Evolutionary conservation across 2,329 filamentous ascomycete genomes (phyloP), one percentile per base, ranked within the genome.

Genomic region (Talaromyces rugulosus): DNA sequence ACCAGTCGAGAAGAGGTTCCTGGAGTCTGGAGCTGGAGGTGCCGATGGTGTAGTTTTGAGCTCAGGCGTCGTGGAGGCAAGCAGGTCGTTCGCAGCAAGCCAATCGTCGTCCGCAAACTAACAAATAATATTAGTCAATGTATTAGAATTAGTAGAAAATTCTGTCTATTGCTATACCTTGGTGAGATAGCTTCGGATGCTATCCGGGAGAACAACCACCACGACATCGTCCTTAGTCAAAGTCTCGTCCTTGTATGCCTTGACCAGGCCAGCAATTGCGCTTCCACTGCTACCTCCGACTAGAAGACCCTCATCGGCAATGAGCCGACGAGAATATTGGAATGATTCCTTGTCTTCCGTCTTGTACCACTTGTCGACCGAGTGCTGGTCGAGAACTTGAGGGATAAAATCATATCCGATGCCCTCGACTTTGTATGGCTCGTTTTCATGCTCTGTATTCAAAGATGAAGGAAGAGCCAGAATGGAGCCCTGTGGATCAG

Each of bases 351-450:
- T 85, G 73, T 99, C 95, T 64, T 94, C 91, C 3, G 95, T 99
- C 86, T 99, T 99, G 82, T 97, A 98, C 95, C 95, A 99, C 73
- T 89, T 90, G 76, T 97, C 91, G 33, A 99, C 90, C 5, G 85
- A 75, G 31, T 87, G 78, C 71, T 89, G 91, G 67, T 95, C 88
- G 60, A 99, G 82, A 5, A 99, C 96, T 28, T 98, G 91, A 6
- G 96, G 95, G 63, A 99, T 90, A 75, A 99, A 99, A 76, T 99
- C 95, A 75, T 99, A 99, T 23, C 95, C 95, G 70, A 99, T 99
- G 51, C 95, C 95, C 80, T 99, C 95, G 0, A 99, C 95, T 81
- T 99, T 98, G 82, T 99, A 99, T 1, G 88, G 82, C 75, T 92
- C 87, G 72, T 97, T 94, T 64, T 85, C 84, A 72, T 88, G 86